A percentile compares a stretch with the other conserved stretches of the same genome.
These are phyloP conservation scores for Auricularia heimuer DNA, from an alignment of 768 basidiomycete genomes.

Conservation along the genomic window DNA sequence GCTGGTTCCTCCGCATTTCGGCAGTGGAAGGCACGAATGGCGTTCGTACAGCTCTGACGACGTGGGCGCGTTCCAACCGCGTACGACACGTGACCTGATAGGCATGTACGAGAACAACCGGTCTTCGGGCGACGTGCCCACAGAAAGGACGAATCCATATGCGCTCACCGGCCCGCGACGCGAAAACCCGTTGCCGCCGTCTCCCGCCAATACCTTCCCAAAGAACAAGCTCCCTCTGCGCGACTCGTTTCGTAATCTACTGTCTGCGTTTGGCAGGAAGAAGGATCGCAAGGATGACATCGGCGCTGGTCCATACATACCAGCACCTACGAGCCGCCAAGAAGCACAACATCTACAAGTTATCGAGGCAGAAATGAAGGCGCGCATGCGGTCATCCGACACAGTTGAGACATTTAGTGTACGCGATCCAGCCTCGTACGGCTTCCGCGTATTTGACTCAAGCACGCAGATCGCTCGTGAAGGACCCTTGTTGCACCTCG, in stretches of 20 bases:
- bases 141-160: background rate
- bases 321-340: background rate
- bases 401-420: background rate
- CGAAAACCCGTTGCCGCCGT: background rate
- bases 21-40: background rate
- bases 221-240: background rate
- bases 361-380: background rate
- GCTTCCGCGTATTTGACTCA: background rate
- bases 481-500: background rate
- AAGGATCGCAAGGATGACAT: slow-evolving; percentile 1
- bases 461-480: background rate
- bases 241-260: background rate
- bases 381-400: background rate
- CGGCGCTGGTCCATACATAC: background rate
- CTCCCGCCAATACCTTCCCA: background rate
- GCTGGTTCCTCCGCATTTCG: background rate
- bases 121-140: background rate
- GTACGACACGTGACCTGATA: background rate
- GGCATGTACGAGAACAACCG: background rate
- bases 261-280: background rate
- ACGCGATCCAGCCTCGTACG: background rate
- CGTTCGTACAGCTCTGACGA: background rate
- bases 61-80: background rate
- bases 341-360: background rate
- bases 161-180: background rate